Conservation (phyloP, 805 yeast genomes). For the Barnettozyma vustinii region DNA sequence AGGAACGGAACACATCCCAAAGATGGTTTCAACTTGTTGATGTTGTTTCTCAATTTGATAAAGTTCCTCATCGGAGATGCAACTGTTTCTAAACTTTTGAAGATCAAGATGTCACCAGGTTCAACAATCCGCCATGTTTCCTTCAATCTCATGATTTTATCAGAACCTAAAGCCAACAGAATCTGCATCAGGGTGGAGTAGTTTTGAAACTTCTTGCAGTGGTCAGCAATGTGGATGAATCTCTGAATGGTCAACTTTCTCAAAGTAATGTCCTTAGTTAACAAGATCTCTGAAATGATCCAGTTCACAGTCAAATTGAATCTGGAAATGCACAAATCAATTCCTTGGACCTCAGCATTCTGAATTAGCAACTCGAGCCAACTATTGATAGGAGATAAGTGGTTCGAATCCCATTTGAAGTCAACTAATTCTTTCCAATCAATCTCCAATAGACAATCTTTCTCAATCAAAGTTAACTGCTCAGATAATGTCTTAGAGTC, state of each 20-base stretch:
- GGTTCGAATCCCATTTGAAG: slow-evolving; percentile 58
- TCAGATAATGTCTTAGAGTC: slow-evolving; percentile 63
- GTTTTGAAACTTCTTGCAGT: slow-evolving; percentile 69
- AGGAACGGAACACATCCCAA: slow-evolving; percentile 87
- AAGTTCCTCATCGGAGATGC: slow-evolving; percentile 76
- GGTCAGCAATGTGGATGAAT: slow-evolving; percentile 80
- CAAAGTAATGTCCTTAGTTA: slow-evolving; percentile 56
- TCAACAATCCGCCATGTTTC: slow-evolving; percentile 73
- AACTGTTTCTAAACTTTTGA: slow-evolving; percentile 63
- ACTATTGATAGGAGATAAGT: slow-evolving; percentile 62
- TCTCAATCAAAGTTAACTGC: slow-evolving; percentile 83
- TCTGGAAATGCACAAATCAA: slow-evolving; percentile 75
- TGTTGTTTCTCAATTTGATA: slow-evolving; percentile 54
- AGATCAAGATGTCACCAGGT: slow-evolving; percentile 63
- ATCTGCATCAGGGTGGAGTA: slow-evolving; percentile 86
- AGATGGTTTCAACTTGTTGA: slow-evolving; percentile 54
- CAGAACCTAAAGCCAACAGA: slow-evolving; percentile 71
- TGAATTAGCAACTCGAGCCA: slow-evolving; percentile 77
- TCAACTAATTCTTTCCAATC: slow-evolving; percentile 91
- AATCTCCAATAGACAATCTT: slow-evolving; percentile 74
- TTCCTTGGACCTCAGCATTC: slow-evolving; percentile 57
- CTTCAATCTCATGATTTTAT: slow-evolving; percentile 49
- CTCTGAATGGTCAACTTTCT: slow-evolving; percentile 72
- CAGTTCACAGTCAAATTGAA: slow-evolving; percentile 88
- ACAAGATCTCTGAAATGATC: slow-evolving; percentile 81